Evolutionary conservation across 2,329 filamentous ascomycete genomes (phyloP).

Genomic region (Arthrobotrys sinensis): DNA sequence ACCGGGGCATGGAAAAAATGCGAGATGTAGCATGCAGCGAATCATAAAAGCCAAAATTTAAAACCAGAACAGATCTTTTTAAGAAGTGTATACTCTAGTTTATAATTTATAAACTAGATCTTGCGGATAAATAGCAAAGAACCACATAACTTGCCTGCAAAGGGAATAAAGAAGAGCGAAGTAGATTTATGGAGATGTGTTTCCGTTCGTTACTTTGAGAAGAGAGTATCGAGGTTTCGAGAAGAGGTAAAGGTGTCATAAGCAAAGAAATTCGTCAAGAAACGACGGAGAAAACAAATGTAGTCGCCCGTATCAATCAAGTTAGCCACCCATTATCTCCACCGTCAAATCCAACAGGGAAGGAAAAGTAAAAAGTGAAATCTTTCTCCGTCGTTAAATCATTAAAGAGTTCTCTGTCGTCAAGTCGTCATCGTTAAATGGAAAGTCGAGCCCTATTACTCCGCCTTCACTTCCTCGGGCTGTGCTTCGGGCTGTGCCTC

Average conservation of each 20-base stretch:
- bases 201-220: background rate
- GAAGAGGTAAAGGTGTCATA: background rate
- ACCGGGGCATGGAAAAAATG: background rate
- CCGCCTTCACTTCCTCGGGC: background rate
- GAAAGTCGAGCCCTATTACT: background rate
- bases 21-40: background rate
- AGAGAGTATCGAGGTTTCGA: background rate
- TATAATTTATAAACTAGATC: conserved; percentile 1
- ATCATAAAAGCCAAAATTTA: background rate
- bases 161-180: background rate
- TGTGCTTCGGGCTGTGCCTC: background rate
- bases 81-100: conserved; percentile 19
- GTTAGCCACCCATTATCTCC: conserved; percentile 33
- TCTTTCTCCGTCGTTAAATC: conserved; percentile 11
- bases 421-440: conserved; percentile 7
- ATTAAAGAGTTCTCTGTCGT: conserved; percentile 33
- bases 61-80: background rate
- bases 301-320: background rate
- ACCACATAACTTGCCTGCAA: conserved; percentile 6
- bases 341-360: conserved; percentile 1
- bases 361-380: conserved; percentile 6
- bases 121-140: background rate
- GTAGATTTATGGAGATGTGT: background rate
- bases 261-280: conserved; percentile 27
- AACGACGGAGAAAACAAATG: background rate